A percentile compares a stretch with the other conserved stretches of the same genome.
These are phyloP conservation scores for Lantana camara DNA, from an alignment of 257 asterid species.

Conservation along the genomic window DNA sequence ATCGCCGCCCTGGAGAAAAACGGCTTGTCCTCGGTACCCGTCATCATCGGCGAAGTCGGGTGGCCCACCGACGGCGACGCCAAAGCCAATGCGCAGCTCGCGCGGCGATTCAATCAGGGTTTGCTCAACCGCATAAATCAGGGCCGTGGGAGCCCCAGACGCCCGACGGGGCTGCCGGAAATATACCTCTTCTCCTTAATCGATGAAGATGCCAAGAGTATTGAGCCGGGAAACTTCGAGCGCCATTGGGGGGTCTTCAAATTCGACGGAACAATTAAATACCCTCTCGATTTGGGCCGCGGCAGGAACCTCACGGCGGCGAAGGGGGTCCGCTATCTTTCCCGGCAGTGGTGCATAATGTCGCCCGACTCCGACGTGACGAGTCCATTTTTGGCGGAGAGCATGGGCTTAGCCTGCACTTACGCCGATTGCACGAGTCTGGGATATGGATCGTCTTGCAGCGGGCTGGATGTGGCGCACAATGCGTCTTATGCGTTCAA, in stretches of 20 bases:
- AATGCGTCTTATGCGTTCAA: conserved; percentile 91
- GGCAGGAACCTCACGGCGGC: conserved; percentile 69
- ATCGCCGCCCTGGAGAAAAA: conserved; percentile 75
- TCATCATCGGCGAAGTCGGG: conserved; percentile 84
- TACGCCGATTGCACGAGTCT: conserved; percentile 93
- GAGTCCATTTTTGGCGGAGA: conserved; percentile 54
- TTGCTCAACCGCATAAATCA: conserved; percentile 53
- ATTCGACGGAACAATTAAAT: conserved; percentile 77
- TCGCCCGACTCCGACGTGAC: conserved; percentile 55
- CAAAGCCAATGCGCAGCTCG: conserved; percentile 57
- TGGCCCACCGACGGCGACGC: conserved; percentile 86
- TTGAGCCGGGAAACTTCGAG: conserved; percentile 78
- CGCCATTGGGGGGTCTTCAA: conserved; percentile 88
- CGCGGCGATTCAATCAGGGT: conserved; percentile 81
- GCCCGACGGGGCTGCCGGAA: conserved; percentile 55
- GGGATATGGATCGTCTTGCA: conserved; percentile 85
- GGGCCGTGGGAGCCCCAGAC: conserved; percentile 70
- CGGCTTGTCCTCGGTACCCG: conserved; percentile 59
- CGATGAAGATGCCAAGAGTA: conserved; percentile 85
- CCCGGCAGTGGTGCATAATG: conserved; percentile 84
- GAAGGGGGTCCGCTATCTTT: conserved; percentile 68
- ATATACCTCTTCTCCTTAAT: conserved; percentile 60
- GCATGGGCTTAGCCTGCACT: conserved; percentile 57
- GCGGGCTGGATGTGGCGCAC: conserved; percentile 43
- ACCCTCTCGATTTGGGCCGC: conserved; percentile 57